Base-by-base conservation (phyloP, 768 basidiomycete species). In the Nidularia pulvinata region DNA sequence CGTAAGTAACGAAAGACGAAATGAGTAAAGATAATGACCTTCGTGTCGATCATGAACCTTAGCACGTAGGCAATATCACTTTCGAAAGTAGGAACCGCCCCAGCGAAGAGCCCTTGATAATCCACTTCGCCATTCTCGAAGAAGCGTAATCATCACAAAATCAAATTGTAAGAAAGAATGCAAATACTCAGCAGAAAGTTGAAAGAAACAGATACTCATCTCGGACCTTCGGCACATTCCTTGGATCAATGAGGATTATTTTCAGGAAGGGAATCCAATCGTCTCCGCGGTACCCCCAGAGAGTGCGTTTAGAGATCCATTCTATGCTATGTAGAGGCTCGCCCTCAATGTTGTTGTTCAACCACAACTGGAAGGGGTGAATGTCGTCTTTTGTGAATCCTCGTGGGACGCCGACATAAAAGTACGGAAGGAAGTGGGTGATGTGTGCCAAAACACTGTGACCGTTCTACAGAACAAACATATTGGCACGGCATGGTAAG, bases 11-110 rank as follows among this genome's bases (percentile, higher is more conserved):
- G 6, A 47, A n/a, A 16, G 5, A 10, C 22, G 33, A 16, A 48
- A 34, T n/a, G 48, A 6, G 35, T 48, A 37, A 16, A 10, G 30
- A 52, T 48, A 7, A 30, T 4, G 25, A 93, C 95, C 79, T 94
- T 88, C 5, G 92, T 89, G 64, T 99, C 97, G 56, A 99, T 96
- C 97, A 99, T 99, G 69, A 98, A 98, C 6, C 97, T 85, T 49
- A 99, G 74, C 3, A 82, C 85, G 63, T 93, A 99, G 0, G 84
- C 85, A 51, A 99, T 91, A 64, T 98, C 98, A 62, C 95, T 97
- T 69, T 99, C 97, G 57, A 79, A 99, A 0, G 96, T 98, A 32
- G 84, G 54, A 13, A 85, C 72, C 30, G 77, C 68, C 7, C 73
- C 78, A 6, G 68, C 59, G 53, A 84, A 89, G 30, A 89, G 69